Evolutionary conservation across 352 stramenopile species (phyloP).

Genomic region (Phytophthora capsici): DNA sequence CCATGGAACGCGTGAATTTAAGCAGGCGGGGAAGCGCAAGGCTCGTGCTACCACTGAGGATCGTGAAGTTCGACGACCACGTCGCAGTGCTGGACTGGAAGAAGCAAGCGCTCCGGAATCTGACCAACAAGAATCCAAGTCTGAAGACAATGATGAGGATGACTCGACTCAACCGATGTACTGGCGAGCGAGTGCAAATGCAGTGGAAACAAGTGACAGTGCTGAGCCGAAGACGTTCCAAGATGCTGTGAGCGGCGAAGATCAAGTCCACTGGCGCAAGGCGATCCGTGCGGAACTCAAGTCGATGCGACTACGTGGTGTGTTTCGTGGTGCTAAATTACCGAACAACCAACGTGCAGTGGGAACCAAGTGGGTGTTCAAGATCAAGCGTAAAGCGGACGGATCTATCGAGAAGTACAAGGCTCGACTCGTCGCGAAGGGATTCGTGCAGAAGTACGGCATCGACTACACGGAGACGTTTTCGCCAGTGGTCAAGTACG

Average conservation of each 20-base stretch:
- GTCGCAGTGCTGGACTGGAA: no score
- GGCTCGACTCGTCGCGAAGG: no score
- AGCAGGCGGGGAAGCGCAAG: no score
- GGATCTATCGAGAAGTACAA: constrained; percentile 51
- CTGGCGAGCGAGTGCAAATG: no score
- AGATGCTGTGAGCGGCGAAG: constrained; percentile 9
- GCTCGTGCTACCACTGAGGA: no score
- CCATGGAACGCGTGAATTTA: no score
- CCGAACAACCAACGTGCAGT: constrained; percentile 11
- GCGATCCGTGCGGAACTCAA: constrained; percentile 16
- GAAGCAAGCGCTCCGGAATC: no score
- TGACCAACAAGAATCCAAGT: no score
- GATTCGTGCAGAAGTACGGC: constrained; percentile 38
- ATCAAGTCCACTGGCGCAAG: constrained; percentile 29
- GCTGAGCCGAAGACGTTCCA: constrained; percentile 9
- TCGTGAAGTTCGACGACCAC: no score
- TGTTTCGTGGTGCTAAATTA: constrained; percentile 18
- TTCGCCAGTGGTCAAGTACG: neutral
- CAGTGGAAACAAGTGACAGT: no score
- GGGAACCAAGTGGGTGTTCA: constrained; percentile 45
- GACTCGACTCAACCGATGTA: no score
- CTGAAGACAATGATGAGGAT: no score
- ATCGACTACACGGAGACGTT: constrained; percentile 35
- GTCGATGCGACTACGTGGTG: constrained; percentile 21
- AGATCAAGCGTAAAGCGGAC: constrained; percentile 44